Evolutionary conservation across 2,329 filamentous ascomycete genomes (phyloP).

Genomic region (Amphichorda felina): DNA sequence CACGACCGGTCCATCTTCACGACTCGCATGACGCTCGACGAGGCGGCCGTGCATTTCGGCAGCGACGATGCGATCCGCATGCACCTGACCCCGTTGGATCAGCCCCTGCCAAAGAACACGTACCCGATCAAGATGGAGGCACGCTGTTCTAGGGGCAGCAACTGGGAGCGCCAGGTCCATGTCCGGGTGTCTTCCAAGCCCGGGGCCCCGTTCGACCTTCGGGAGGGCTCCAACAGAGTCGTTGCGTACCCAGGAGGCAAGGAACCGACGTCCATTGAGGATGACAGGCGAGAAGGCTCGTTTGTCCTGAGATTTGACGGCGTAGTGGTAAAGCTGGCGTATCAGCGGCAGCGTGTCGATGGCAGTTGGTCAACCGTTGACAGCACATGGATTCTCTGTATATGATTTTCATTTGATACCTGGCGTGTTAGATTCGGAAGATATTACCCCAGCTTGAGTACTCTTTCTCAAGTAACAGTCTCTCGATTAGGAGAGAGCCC

Average conservation of each 20-base stretch:
- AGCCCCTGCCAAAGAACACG: conserved; percentile 15
- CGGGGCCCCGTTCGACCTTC: conserved; percentile 12
- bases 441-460: too few relatives aligned
- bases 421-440: neutral
- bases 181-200: conserved; percentile 9
- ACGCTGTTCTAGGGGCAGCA: neutral
- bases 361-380: conserved; percentile 2
- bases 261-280: conserved; percentile 5
- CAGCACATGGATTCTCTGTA: neutral
- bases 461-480: too few relatives aligned
- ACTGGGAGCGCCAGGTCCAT: conserved; percentile 2
- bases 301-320: conserved; percentile 7
- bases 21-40: conserved; percentile 16
- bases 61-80: conserved; percentile 16
- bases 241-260: conserved; percentile 8
- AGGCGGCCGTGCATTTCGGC: conserved; percentile 10
- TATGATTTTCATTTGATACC: neutral
- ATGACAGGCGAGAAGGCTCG: conserved; percentile 3
- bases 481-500: too few relatives aligned
- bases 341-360: conserved; percentile 5
- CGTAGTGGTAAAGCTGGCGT: conserved; percentile 7
- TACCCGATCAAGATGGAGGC: conserved; percentile 13
- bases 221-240: conserved; percentile 12
- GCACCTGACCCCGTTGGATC: conserved; percentile 16
- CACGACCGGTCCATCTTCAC: conserved; percentile 16